These are phyloP conservation scores for Gossypium thurberi DNA, from an alignment of 345 rosid species.

Conservation along the genomic window DNA sequence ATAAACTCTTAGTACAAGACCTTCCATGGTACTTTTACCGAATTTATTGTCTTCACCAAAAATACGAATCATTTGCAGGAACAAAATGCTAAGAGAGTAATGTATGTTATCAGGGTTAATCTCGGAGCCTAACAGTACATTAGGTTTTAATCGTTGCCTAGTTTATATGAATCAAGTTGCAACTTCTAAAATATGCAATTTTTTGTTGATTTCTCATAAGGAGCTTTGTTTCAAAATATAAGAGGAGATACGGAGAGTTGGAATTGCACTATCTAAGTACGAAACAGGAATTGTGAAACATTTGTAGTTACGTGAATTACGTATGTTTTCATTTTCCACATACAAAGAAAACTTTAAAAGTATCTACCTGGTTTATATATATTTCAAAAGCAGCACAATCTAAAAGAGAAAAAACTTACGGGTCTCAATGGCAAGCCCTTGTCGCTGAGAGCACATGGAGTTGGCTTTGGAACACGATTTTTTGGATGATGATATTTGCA, in stretches of 20 bases:
- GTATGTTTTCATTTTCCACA: neutral
- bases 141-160: neutral
- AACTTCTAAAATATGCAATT: neutral
- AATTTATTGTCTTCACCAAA: neutral
- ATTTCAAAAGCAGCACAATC: slow-evolving; percentile 3
- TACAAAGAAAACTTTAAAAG: neutral
- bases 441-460: slow-evolving; percentile 58
- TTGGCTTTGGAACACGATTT: slow-evolving; percentile 37
- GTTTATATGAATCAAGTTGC: neutral
- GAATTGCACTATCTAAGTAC: neutral
- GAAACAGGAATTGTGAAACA: neutral
- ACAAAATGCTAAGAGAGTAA: neutral
- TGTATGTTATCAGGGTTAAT: neutral
- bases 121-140: neutral
- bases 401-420: slow-evolving; percentile 43
- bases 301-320: neutral
- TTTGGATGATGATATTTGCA: slow-evolving; percentile 95
- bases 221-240: neutral
- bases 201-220: neutral
- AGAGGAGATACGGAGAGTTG: neutral
- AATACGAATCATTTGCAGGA: neutral
- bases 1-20: too few relatives aligned
- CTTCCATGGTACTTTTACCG: too few relatives aligned
- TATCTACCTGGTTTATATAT: neutral
- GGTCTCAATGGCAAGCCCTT: slow-evolving; percentile 95